Conservation (phyloP, 257 asterid species). For the Solanum chiquidenum region DNA sequence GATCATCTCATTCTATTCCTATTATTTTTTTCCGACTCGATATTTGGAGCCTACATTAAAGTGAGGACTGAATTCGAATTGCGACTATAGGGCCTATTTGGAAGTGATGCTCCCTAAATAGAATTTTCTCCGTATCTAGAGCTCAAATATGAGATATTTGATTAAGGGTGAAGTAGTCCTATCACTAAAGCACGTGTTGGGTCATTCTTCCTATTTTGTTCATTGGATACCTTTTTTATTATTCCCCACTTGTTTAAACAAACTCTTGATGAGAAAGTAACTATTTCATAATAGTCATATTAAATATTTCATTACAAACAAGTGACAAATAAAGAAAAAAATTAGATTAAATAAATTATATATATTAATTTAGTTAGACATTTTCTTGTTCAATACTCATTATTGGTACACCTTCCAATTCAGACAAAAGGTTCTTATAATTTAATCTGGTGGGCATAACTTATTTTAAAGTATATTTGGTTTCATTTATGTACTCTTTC, state of each 20-base stretch:
- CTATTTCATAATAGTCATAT: not conserved
- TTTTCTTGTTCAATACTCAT: not conserved
- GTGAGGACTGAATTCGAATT: accelerated
- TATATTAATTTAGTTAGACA: not conserved
- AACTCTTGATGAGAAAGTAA: not conserved
- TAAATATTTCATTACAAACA: not conserved
- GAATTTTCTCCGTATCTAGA: too few species aligned
- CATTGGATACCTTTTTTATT: not conserved
- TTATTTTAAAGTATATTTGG: not conserved
- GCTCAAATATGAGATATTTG: too few species aligned
- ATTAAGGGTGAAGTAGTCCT: not conserved
- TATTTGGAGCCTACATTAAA: too few species aligned
- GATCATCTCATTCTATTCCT: not conserved
- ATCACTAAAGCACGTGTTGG: not conserved
- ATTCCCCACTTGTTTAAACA: not conserved
- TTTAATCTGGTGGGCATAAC: not conserved
- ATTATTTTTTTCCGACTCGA: too few species aligned
- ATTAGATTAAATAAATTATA: too few species aligned
- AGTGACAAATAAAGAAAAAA: not conserved
- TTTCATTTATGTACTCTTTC: not conserved
- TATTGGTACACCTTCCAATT: not conserved
- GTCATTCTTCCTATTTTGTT: not conserved
- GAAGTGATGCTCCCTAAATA: accelerated
- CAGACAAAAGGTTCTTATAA: not conserved
- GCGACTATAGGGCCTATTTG: accelerated